Evolutionary conservation across 2,329 filamentous ascomycete genomes (phyloP), one percentile per base, ranked within the genome.

Genomic region (Scedosporium aurantiacum): DNA sequence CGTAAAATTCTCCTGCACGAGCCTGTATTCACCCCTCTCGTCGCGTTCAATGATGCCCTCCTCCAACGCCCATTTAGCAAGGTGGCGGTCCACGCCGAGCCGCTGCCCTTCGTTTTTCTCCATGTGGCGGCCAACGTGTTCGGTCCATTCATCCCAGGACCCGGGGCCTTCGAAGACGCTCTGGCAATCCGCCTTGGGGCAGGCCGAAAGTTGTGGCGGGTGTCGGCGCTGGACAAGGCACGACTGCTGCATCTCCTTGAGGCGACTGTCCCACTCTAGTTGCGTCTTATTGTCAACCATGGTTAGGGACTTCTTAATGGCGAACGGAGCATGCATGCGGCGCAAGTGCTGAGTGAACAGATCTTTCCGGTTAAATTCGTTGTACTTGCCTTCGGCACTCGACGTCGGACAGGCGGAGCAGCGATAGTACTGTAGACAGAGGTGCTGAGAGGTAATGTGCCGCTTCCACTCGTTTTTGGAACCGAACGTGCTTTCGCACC

Each of bases 381-480:
- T 85, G 3, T 80, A 81, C 64, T 82, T 84, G 40, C 82, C 81
- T 63, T 84, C 82, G 0, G 74, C 72, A 1, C 76, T 76, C 62
- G 74, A 79, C 62, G 79, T 77, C 0, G 82, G 80, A 63, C 84
- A 87, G 1, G 80, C 76, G 0, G 84, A 86, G 65, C 84, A 87
- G 21, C 84, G 79, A 67, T 87, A 87, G 66, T 82, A 87, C 57
- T 82, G 81, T 18, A 87, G 70, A 65, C 84, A 87, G 23, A 99
- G 81, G 74, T 99, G 94, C 67, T 97, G 91, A 0, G 91, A 96
- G 16, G 86, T 83, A 70, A 97, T 90, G 70, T 99, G 94, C 3
- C 93, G 84, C 73, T 97, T 97, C 93, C 93, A 99, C 72, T 97
- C 93, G 69, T 97, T 97, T 75, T 97, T 97, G 16, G 90, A 93